Conservation (phyloP, 768 basidiomycete species). For the Tylopilus rubrobrunneus region DNA sequence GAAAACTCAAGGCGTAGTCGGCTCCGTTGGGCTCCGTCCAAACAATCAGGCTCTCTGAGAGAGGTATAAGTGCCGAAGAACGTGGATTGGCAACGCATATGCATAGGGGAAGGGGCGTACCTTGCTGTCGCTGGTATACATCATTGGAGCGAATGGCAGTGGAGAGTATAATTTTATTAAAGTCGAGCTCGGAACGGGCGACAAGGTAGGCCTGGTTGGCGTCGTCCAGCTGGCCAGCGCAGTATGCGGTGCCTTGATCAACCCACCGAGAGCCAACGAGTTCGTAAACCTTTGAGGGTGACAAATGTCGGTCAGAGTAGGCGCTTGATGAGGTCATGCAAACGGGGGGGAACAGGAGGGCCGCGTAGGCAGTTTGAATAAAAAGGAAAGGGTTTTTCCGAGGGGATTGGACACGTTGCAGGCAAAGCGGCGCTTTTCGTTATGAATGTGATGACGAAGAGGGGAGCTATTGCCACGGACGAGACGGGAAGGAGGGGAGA, state of each 20-base stretch:
- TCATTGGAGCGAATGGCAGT: slow-evolving; percentile 80
- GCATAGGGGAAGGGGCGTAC: slow-evolving; percentile 39
- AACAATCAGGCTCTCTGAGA: slow-evolving; percentile 90
- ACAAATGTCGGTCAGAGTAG: slow-evolving; percentile 28
- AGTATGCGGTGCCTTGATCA: slow-evolving; percentile 96
- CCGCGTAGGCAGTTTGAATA: slow-evolving; percentile 15
- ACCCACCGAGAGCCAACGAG: slow-evolving; percentile 88
- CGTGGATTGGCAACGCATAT: slow-evolving; percentile 2
- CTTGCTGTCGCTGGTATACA: slow-evolving; percentile 85
- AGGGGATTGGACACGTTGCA: slow-evolving; percentile 23
- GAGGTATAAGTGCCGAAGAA: slow-evolving; percentile 13
- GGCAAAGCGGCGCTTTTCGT: slow-evolving; percentile 17
- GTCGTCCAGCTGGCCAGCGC: slow-evolving; percentile 83
- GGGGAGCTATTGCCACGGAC: slow-evolving; percentile 11
- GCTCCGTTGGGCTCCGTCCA: slow-evolving; percentile 96
- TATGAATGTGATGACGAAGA: slow-evolving; percentile 21
- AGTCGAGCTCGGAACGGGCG: slow-evolving; percentile 76
- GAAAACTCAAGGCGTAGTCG: slow-evolving; percentile 96
- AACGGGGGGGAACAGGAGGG: slow-evolving; percentile 16
- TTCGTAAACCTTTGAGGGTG: slow-evolving; percentile 76
- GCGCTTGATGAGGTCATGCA: slow-evolving; percentile 32
- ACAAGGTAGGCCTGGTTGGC: slow-evolving; percentile 76
- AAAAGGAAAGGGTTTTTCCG: slow-evolving; percentile 10
- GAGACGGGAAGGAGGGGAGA: slow-evolving; percentile 18
- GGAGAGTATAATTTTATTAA: slow-evolving; percentile 67